Evolutionary conservation across 2,329 filamentous ascomycete genomes (phyloP), one percentile per base, ranked within the genome.

Genomic region (Teratosphaeria destructans): DNA sequence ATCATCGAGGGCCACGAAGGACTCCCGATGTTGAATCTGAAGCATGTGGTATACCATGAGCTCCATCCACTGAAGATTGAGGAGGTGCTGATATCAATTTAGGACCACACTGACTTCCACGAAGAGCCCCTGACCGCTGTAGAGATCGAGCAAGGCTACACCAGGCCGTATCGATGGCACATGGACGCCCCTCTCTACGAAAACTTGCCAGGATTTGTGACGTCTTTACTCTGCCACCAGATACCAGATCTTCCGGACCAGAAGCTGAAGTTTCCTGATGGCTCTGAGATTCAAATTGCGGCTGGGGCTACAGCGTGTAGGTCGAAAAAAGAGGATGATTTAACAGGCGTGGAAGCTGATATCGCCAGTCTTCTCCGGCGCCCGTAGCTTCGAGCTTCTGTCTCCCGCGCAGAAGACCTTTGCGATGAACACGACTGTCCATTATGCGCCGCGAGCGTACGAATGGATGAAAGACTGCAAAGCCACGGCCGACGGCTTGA

Each of bases 151-250:
- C 6, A 55, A 10, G 66, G 67, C 10, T 61, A 64, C 29, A 71
- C 69, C 5, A 61, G 68, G 16, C 65, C 65, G 2, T 71, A 70
- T 59, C 57, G 68, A 23, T 71, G 68, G 69, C 68, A 71, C 58
- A 67, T 68, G 65, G 68, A 71, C 59, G 62, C 65, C n/a, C 68
- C 67, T 4, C 39, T 68, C 29, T 70, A 71, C 57, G 67, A 70
- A 23, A 63, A 37, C n/a, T 55, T 70, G 19, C 69, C 69, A 10
- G 68, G 69, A n/a, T 60, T 67, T 32, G 68, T 66, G 1, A 71
- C 68, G 0, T 55, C 65, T 1, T 59, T 71, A 43, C 68, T 67
- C 54, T 60, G 60, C 6, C 52, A 69, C 3, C 60, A 63, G 29
- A 62, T 65, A 5, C 67, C 69, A 26, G 58, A 66, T 4, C 23